Base-by-base conservation (phyloP, 225 moss, liverwort and hornwort genomes). In the Lunularia cruciata region DNA sequence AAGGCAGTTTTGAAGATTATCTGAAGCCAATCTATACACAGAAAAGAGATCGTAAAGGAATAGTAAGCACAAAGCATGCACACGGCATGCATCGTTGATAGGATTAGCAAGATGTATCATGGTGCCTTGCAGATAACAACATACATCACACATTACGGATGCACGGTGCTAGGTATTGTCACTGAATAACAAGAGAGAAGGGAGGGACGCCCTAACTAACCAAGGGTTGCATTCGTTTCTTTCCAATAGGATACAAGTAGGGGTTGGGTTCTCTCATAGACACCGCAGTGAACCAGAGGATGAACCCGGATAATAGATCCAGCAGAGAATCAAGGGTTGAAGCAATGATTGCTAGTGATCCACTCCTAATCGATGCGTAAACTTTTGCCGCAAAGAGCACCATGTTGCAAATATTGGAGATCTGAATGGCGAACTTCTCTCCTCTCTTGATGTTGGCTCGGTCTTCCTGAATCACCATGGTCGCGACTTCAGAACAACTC, bases 291-390 rank as follows among this genome's bases (percentile, higher is more conserved):
- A 82, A 79, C 87, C 87, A 87, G 5, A 87, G 77, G 15, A 87
- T 87, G 39, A 77, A 82, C 15, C 87, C 87, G 15, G 87, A 87
- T 5, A 87, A 65, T 12, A 87, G 79, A 60, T 87, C 87, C 39
- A 87, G 72, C 4, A 87, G 63, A 13, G 87, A 87, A 57, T 87
- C 87, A 53, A 92, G 81, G 45, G 92, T 95, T 10, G 92, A 95
- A 39, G 92, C 95, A 68, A 95, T 95, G 20, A 95, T 95, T 42
- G 90, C 87, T 47, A 95, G 34, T 15, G 95, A 95, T 54, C 86
- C 73, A 75, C 92, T 95, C 58, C 63, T 45, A 31, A 85, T 25
- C 40, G 88, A 90, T 22, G 90, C 90, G 48, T 88, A 92, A 1
- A 88, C 63, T 77, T 92, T 95, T 0, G 67, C 79, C 18, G 74